Evolutionary conservation across 257 asterid species (phyloP), one percentile per base, ranked within the genome.

Genomic region (Solanum arcanum): DNA sequence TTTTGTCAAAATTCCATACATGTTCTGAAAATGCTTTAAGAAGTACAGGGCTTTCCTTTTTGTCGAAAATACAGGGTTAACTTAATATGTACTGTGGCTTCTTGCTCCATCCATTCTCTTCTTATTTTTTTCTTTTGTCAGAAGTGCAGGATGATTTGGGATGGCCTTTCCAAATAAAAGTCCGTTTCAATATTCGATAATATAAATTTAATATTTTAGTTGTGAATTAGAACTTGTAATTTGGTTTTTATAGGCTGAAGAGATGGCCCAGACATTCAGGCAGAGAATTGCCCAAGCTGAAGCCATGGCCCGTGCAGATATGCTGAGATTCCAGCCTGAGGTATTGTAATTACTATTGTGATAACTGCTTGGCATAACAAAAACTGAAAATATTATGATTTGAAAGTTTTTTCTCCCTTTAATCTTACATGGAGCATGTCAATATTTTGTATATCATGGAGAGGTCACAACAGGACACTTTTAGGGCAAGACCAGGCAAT

Each of bases 231-330:
- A 68, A 59, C 44, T 88, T 73, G 27, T 86, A 35, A 86, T 86
- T 89, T 64, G 44, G 59, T 86, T 77, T 62, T 64, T 75, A 41
- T 91, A 97, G 99, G 99, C 99, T 2, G 99, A 97, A 90, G 99
- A 97, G 96, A 97, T 95, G 99, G 99, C 98, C 84, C 99, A 95
- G 92, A 95, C 99, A 46, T 97, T 97, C 95, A 95, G 99, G 93
- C 99, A 95, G 92, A 93, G 99, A 91, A 97, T 97, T 88, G 99
- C 99, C 88, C 99, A 97, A 89, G 99, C 99, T 16, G 99, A 95
- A 94, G 99, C 99, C 90, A 94, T 95, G 99, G 99, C 99, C 87
- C 97, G 99, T 85, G 99, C 98, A 62, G 99, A 97, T 88, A 97
- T 97, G 96, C 96, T 95, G 69, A 92, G 99, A 86, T 96, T 96